A percentile compares a stretch with the other conserved stretches of the same genome.
phyloP scores from a whole-genome alignment of 192 early-diverging fungal genomes.

The Coemansia sp. region DNA sequence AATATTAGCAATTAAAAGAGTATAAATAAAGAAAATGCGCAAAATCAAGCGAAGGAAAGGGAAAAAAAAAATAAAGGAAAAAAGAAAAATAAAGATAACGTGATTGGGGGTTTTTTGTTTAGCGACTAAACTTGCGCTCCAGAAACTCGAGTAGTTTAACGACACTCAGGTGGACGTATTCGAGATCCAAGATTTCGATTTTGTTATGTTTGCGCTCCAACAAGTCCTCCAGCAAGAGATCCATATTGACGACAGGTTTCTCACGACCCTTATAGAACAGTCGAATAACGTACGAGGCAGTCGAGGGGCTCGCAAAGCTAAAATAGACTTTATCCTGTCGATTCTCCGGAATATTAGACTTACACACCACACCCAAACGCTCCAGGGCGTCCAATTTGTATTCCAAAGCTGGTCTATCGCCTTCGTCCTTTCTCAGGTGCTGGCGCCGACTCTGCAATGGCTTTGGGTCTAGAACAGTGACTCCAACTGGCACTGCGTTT shows the following conservation, averaged over 20 bases:
- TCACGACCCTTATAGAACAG: constrained; percentile 91
- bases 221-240: constrained; percentile 85
- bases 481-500: constrained; percentile 62
- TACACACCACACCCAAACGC: constrained; percentile 89
- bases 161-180: constrained; percentile 93
- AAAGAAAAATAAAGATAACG: constrained; percentile 15
- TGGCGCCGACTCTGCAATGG: constrained; percentile 46
- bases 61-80: constrained; percentile 13
- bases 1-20: neutral
- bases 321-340: constrained; percentile 88
- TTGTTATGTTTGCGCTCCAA: constrained; percentile 91
- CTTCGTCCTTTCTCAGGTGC: constrained; percentile 19
- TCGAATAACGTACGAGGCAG: constrained; percentile 88
- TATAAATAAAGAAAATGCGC: neutral
- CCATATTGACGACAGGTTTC: constrained; percentile 94
- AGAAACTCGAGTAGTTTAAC: constrained; percentile 75
- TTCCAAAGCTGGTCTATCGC: constrained; percentile 51
- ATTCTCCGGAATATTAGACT: constrained; percentile 90
- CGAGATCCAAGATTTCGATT: constrained; percentile 82
- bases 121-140: constrained; percentile 75
- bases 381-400: constrained; percentile 84
- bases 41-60: constrained; percentile 5
- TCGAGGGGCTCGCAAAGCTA: constrained; percentile 82
- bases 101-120: constrained; percentile 3
- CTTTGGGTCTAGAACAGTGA: constrained; percentile 58